Evolutionary conservation across 2,329 filamentous ascomycete genomes (phyloP), one percentile per base, ranked within the genome.

Genomic region (Neonectria neomacrospora): DNA sequence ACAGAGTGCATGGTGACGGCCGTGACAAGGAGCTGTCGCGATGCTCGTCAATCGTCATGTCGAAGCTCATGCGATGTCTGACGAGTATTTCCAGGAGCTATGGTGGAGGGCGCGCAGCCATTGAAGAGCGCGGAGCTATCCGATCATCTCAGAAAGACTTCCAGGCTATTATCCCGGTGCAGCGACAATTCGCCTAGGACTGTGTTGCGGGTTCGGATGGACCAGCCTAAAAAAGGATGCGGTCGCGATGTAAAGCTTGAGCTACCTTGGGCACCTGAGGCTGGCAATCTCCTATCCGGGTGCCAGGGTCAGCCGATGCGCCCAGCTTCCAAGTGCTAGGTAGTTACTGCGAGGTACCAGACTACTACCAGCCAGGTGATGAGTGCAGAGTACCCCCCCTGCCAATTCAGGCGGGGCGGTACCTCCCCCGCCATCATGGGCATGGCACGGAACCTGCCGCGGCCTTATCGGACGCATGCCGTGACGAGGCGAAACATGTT

Each of bases 1-100:
- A 83, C 80, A 67, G 83, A 84, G 69, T 83, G 82, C 85, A 87
- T 87, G 64, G 53, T 80, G 64, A 58, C 58, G 68, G 44, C 57
- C 63, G 48, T 66, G 63, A 65, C 50, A 54, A 63, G 61, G 62
- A 61, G 55, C 48, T 67, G 62, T 67, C 65, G 61, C 68, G 64
- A 58, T 58, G 63, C 65, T 65, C 69, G 51, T 69, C 68, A 73
- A 71, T 66, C 67, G 63, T 71, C 71, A 73, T 73, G 53, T 70
- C 70, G 61, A 42, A 64, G 61, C 57, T 65, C 42, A 52, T 56
- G 55, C 48, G 54, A 52, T 45, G 58, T 56, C 37, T n/a, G 26
- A 50, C 51, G 57, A 55, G 48, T 44, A n/a, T 57, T 58, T 63
- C 51, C 51, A 45, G 54, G 12, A 18, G 54, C 39, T 47, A 16